Conservation (phyloP, 768 basidiomycete genomes). For the Termitomyces sp. region DNA sequence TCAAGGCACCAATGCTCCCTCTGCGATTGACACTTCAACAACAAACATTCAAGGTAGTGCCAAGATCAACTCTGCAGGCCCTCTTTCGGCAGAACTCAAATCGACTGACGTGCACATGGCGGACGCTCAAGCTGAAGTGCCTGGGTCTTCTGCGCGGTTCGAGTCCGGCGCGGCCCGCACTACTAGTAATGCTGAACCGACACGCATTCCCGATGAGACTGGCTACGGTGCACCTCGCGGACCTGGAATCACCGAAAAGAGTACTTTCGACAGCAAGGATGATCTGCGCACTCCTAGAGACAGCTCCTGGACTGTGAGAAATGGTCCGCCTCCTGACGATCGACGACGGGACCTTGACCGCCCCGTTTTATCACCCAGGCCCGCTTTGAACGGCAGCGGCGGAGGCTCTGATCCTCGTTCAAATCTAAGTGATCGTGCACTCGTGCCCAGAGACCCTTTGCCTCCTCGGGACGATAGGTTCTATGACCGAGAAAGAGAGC, state of each 20-base stretch:
- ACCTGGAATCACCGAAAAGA: slow-evolving; percentile 21
- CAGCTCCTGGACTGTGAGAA: slow-evolving; percentile 23
- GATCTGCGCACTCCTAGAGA: slow-evolving; percentile 20
- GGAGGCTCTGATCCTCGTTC: slow-evolving; percentile 14
- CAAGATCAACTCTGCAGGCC: slow-evolving; percentile 15
- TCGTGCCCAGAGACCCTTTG: slow-evolving; percentile 12
- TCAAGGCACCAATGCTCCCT: slow-evolving; percentile 14
- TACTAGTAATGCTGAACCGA: slow-evolving; percentile 9
- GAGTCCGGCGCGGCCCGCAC: slow-evolving; percentile 9
- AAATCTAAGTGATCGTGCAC: slow-evolving; percentile 12
- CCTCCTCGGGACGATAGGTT: slow-evolving; percentile 23
- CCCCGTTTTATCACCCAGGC: slow-evolving; percentile 13
- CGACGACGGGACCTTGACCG: slow-evolving; percentile 24
- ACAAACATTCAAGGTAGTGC: slow-evolving; percentile 18
- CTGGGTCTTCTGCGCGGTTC: slow-evolving; percentile 10
- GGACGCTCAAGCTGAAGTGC: slow-evolving; percentile 9
- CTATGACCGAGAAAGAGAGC: slow-evolving; percentile 32
- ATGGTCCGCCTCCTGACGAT: slow-evolving; percentile 22
- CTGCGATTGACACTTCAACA: slow-evolving; percentile 18
- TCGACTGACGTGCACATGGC: slow-evolving; percentile 13
- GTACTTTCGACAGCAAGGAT: slow-evolving; percentile 22
- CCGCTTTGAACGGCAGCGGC: slow-evolving; percentile 7
- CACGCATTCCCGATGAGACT: slow-evolving; percentile 21
- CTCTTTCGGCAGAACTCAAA: slow-evolving; percentile 11
- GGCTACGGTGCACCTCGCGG: slow-evolving; percentile 16